Evolutionary conservation across 164 flowering plant species (phyloP).

Genomic region (Tinospora cordifolia): DNA sequence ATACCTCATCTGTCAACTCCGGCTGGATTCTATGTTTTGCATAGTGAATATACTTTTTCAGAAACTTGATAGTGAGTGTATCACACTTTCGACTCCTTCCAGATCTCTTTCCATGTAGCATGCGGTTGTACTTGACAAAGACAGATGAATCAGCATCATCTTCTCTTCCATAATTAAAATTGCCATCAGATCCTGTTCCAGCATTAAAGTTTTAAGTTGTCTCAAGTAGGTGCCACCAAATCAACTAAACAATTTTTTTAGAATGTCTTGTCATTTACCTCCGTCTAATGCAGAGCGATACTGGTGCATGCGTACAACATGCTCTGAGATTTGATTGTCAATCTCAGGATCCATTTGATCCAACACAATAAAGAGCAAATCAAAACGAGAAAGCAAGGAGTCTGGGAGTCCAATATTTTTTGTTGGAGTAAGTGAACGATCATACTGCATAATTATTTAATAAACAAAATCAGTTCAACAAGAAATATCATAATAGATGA

Average conservation of each 20-base stretch:
- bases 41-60: conserved; percentile 93
- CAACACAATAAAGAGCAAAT: conserved; percentile 87
- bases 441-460: conserved; percentile 60
- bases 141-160: conserved; percentile 64
- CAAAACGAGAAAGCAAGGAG: conserved; percentile 96
- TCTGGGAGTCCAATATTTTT: conserved; percentile 99
- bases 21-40: conserved; percentile 91
- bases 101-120: conserved; percentile 77
- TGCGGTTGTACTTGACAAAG: conserved; percentile 80
- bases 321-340: conserved; percentile 85
- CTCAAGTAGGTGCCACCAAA: conserved; percentile 12
- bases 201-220: conserved; percentile 28
- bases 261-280: conserved; percentile 34
- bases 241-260: not conserved
- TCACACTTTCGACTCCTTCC: conserved; percentile 56
- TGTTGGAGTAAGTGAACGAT: conserved; percentile 95
- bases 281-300: conserved; percentile 76
- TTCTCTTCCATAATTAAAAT: conserved; percentile 55
- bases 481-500: not conserved
- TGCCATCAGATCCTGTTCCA: conserved; percentile 36
- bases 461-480: conserved; percentile 14
- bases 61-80: conserved; percentile 82
- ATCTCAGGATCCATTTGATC: conserved; percentile 99
- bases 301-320: conserved; percentile 97
- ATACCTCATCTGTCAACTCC: conserved; percentile 90